Evolutionary conservation across 2,329 filamentous ascomycete genomes (phyloP).

Genomic region (Epicoccum nigrum): DNA sequence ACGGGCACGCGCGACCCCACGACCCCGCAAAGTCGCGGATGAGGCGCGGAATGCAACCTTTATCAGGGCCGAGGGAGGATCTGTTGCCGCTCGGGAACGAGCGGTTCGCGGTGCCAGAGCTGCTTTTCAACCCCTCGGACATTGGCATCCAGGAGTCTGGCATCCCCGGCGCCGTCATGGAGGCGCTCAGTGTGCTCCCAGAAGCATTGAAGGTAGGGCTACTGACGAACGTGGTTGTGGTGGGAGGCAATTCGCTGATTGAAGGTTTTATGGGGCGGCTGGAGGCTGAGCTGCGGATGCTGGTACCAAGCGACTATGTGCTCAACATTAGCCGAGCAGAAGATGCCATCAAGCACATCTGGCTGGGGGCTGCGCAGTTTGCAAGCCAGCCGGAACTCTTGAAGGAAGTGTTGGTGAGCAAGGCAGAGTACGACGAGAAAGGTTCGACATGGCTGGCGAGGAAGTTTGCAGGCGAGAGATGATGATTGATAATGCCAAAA

Average conservation of each 20-base stretch:
- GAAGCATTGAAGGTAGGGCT: conserved; percentile 83
- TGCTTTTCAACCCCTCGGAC: conserved; percentile 85
- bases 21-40: conserved; percentile 68
- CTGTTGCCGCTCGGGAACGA: conserved; percentile 88
- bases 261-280: conserved; percentile 82
- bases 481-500: not conserved
- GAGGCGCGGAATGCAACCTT: conserved; percentile 56
- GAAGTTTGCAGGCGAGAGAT: conserved; percentile 62
- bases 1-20: conserved; percentile 78
- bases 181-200: conserved; percentile 76
- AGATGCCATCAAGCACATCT: conserved; percentile 81
- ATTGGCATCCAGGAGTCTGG: conserved; percentile 85
- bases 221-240: conserved; percentile 84
- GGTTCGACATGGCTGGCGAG: conserved; percentile 75
- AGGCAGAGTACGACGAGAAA: conserved; percentile 87
- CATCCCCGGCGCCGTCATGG: conserved; percentile 79
- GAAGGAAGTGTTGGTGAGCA: conserved; percentile 75
- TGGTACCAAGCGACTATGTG: conserved; percentile 41
- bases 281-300: conserved; percentile 71
- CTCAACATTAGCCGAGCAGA: conserved; percentile 59
- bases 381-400: conserved; percentile 71
- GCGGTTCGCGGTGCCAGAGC: conserved; percentile 85
- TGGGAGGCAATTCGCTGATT: conserved; percentile 83
- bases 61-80: conserved; percentile 68
- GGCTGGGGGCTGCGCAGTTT: conserved; percentile 82